Base-by-base conservation (phyloP, 805 yeast species). In the Teunomyces tritomae region DNA sequence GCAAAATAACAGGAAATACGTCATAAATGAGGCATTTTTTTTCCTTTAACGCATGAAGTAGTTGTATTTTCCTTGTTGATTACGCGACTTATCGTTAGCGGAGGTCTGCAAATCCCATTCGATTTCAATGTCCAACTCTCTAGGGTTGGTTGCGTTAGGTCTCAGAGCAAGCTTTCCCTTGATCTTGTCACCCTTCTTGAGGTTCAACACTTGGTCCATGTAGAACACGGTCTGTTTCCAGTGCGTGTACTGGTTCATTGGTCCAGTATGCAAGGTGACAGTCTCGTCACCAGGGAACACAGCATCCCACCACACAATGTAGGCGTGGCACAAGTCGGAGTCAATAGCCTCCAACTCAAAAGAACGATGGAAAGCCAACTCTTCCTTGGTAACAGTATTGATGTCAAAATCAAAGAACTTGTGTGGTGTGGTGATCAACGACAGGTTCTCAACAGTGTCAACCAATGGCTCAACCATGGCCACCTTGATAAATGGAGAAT, bases 151-250 rank as follows among this genome's bases (percentile, higher is more conserved):
- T 40, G 64, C 67, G 66, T 87, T 90, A 48, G 98, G 98, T 61
- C 83, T 77, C 53, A 88, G 84, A 8, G 85, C 80, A 49, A 94
- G 71, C 28, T 73, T 71, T 40, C 98, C 94, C 49, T 78, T 77
- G 55, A 95, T 74, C 35, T 65, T 61, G 59, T 94, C 99, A 49
- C 92, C 96, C 56, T 76, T 74, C 62, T 84, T 84, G 52, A 87
- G 71, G 60, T 83, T 87, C 54, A 92, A 69, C 27, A 88, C 96
- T 59, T 89, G 87, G 57, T 79, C 83, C 61, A 92, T 77, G 68
- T 94, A 95, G 71, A 95, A 90, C 1, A 94, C 95, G 14, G 97
- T 87, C 73, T 94, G 99, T 68, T 94, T 95, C 99, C 99, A 94
- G 73, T 94, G 99, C 11, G 99, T 94, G 76, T 91, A 90, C 57